These are phyloP conservation scores for Noccaea caerulescens DNA, from an alignment of 345 rosid genomes.

Conservation along the genomic window DNA sequence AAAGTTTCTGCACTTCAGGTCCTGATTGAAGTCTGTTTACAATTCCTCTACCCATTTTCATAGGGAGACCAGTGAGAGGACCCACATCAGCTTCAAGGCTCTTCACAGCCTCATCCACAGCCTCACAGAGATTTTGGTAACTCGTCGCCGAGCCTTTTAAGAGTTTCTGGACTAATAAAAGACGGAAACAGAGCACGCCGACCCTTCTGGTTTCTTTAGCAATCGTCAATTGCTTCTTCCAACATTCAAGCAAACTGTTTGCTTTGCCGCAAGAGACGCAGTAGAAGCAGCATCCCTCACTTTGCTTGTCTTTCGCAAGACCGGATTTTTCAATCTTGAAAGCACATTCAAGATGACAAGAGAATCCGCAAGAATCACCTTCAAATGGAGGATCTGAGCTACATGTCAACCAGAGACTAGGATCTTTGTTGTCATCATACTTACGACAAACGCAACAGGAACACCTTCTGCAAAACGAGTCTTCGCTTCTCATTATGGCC, in stretches of 20 bases:
- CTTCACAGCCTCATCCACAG: constrained; percentile 57
- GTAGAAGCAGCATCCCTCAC: constrained; percentile 59
- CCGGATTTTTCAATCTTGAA: constrained; percentile 59
- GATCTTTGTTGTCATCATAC: constrained; percentile 87
- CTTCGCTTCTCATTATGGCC: constrained; percentile 51
- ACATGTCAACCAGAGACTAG: constrained; percentile 82
- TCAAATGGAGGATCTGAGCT: constrained; percentile 56
- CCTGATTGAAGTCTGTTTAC: constrained; percentile 80
- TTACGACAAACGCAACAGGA: constrained; percentile 78
- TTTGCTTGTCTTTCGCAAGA: constrained; percentile 47
- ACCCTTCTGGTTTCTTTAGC: constrained; percentile 89
- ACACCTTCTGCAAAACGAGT: constrained; percentile 78
- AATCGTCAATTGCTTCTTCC: constrained; percentile 70
- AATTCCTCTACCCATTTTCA: constrained; percentile 76
- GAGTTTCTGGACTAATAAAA: constrained; percentile 62
- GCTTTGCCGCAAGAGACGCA: constrained; percentile 70
- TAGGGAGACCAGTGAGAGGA: constrained; percentile 61
- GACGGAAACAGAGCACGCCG: constrained; percentile 70
- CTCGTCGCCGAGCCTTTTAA: constrained; percentile 54
- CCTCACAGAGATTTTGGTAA: constrained; percentile 51
- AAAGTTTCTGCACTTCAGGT: constrained; percentile 69
- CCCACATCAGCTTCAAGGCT: constrained; percentile 69
- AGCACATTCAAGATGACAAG: constrained; percentile 79
- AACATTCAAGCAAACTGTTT: constrained; percentile 64
- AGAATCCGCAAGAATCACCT: constrained; percentile 61